phyloP scores from a whole-genome alignment of 371 early-diverging fungal genomes.

The Chytridium lagenaria region DNA sequence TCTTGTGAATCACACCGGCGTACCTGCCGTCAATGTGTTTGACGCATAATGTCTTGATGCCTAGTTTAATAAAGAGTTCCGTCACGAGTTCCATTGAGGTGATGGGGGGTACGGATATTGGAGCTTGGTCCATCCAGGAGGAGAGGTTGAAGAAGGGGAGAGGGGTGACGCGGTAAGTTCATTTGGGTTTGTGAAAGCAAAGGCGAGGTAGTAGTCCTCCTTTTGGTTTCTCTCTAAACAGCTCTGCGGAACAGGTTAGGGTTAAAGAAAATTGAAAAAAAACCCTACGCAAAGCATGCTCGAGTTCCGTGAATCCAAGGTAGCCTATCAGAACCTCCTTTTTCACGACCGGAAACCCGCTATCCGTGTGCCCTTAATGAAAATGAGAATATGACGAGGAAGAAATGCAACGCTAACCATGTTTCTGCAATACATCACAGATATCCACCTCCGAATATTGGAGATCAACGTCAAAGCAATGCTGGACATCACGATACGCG shows the following conservation, averaged over 20 bases:
- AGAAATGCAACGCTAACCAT: conserved; percentile 43
- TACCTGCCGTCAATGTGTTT: conserved; percentile 57
- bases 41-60: conserved; percentile 57
- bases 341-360: conserved; percentile 87
- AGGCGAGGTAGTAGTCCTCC: not conserved
- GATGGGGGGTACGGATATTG: conserved; percentile 72
- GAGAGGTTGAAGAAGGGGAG: conserved; percentile 61
- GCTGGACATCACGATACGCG: conserved; percentile 59
- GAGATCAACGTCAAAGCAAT: conserved; percentile 47
- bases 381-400: not conserved
- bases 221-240: too few relatives aligned
- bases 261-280: too few relatives aligned
- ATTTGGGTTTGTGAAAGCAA: not conserved
- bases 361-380: conserved; percentile 44
- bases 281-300: conserved; percentile 66
- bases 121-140: conserved; percentile 81
- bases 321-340: conserved; percentile 81
- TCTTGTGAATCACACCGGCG: conserved; percentile 79
- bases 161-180: not conserved
- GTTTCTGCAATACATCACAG: not conserved
- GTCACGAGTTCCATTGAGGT: conserved; percentile 86
- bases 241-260: too few relatives aligned
- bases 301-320: conserved; percentile 80
- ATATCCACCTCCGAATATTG: conserved; percentile 38
- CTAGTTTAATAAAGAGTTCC: conserved; percentile 87